Evolutionary conservation across 1,284 basidiomycete species (phyloP).

Genomic region (Irpex lacteus): DNA sequence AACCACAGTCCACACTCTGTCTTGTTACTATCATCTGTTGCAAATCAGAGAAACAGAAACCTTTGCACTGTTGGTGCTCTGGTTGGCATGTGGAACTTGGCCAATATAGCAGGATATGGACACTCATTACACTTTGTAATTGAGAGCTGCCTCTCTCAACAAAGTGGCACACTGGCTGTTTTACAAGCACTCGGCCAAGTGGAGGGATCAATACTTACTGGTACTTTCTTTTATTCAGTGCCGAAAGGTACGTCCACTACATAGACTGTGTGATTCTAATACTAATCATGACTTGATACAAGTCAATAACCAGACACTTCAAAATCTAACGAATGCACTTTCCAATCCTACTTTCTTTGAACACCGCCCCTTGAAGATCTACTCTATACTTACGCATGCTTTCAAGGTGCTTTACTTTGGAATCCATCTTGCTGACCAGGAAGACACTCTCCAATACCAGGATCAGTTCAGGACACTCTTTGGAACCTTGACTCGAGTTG

Average conservation of each 20-base stretch:
- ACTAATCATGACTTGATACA: too few species aligned
- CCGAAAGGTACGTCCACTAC: too few species aligned
- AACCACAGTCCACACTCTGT: too few species aligned
- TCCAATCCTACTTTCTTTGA: too few species aligned
- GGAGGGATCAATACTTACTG: neutral
- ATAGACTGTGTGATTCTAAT: too few species aligned
- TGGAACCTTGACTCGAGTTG: too few species aligned
- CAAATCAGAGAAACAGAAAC: too few species aligned
- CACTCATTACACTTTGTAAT: neutral
- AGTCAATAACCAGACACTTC: too few species aligned
- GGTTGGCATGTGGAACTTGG: neutral
- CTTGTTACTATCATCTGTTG: too few species aligned
- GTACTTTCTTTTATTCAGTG: too few species aligned
- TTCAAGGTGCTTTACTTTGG: neutral
- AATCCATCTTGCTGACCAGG: neutral
- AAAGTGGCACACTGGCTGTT: neutral
- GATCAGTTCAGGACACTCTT: neutral
- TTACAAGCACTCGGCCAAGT: neutral
- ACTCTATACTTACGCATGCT: neutral
- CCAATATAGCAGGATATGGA: neutral
- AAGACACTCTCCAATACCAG: neutral
- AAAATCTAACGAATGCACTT: too few species aligned
- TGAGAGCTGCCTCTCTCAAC: neutral
- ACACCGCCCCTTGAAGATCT: neutral
- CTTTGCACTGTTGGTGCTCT: neutral